A percentile compares a stretch with the other conserved stretches of the same genome.
Evolutionary conservation across 2,329 filamentous ascomycete genomes (phyloP).

Genomic region (Hysterium pulicare): DNA sequence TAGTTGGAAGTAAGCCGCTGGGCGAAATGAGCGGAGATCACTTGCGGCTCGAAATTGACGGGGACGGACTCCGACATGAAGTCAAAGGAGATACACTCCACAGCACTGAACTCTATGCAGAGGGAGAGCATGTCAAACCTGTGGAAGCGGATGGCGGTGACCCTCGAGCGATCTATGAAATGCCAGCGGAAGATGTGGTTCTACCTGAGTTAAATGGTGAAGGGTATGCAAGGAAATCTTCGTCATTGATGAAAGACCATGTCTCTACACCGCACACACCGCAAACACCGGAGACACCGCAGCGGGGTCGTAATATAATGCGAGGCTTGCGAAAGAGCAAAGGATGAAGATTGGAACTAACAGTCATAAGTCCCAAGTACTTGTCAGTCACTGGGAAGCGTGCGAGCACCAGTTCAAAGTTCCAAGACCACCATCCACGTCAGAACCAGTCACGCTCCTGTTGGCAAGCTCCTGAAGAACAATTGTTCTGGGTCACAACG

Average conservation of each 20-base stretch:
- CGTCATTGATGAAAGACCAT: not conserved
- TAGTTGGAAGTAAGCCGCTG: slow-evolving; percentile 1
- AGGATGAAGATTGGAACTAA: no score
- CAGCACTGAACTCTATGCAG: slow-evolving; percentile 13
- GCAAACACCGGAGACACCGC: not conserved
- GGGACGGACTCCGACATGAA: slow-evolving; percentile 15
- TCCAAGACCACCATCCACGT: no score
- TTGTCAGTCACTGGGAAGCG: no score
- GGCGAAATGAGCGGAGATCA: slow-evolving; percentile 12
- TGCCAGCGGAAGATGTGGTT: slow-evolving; percentile 10
- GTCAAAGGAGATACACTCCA: slow-evolving; percentile 11
- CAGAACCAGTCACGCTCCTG: no score
- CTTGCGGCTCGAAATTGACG: slow-evolving; percentile 13
- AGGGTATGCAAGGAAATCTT: not conserved
- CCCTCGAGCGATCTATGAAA: slow-evolving; percentile 10
- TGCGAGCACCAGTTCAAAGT: no score
- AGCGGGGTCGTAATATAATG: no score
- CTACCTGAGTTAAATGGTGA: slow-evolving; percentile 2
- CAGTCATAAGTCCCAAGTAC: no score
- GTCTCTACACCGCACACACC: not conserved
- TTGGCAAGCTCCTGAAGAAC: no score
- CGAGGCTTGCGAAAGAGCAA: no score
- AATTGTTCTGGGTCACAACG: no score
- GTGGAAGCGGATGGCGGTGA: slow-evolving; percentile 10
- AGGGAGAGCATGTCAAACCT: slow-evolving; percentile 14